phyloP scores from a whole-genome alignment of 2,329 filamentous ascomycete genomes.

The Colletotrichum sp. region DNA sequence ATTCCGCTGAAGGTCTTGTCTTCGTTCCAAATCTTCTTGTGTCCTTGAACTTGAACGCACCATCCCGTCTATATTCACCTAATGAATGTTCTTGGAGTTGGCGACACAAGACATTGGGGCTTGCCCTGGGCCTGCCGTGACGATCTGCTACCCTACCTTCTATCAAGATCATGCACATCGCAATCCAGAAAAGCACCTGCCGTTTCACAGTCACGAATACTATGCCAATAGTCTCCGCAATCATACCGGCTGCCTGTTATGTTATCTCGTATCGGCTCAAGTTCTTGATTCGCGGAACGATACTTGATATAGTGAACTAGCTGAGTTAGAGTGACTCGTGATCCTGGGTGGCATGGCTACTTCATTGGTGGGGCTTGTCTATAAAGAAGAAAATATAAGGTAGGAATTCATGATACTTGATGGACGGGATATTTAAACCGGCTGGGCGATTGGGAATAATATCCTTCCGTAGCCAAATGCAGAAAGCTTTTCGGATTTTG shows the following conservation, averaged over 20 bases:
- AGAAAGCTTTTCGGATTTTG: not conserved
- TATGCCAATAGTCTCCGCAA: not conserved
- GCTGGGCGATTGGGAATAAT: not conserved
- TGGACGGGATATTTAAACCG: not conserved
- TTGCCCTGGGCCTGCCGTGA: not conserved
- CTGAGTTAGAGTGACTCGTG: not conserved
- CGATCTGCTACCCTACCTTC: not conserved
- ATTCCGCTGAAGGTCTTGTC: not conserved
- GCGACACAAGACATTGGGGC: fast-evolving
- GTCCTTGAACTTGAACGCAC: not conserved
- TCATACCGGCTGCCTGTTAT: not conserved
- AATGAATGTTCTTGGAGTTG: not conserved
- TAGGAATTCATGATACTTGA: not conserved
- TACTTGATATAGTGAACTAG: not conserved
- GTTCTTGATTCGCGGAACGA: not conserved
- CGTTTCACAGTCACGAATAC: not conserved
- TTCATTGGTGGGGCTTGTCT: not conserved
- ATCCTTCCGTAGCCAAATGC: not conserved
- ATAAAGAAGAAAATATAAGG: not conserved
- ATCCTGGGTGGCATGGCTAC: fast-evolving
- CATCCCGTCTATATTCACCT: fast-evolving
- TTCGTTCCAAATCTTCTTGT: not conserved
- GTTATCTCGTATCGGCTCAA: not conserved
- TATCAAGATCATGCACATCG: not conserved
- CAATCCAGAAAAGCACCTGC: not conserved